Percentiles rank a stretch among this genome's conserved stretches.
Evolutionary conservation across 1,139 yeast species (phyloP).

Genomic region (Yamadazyma blattariae): DNA sequence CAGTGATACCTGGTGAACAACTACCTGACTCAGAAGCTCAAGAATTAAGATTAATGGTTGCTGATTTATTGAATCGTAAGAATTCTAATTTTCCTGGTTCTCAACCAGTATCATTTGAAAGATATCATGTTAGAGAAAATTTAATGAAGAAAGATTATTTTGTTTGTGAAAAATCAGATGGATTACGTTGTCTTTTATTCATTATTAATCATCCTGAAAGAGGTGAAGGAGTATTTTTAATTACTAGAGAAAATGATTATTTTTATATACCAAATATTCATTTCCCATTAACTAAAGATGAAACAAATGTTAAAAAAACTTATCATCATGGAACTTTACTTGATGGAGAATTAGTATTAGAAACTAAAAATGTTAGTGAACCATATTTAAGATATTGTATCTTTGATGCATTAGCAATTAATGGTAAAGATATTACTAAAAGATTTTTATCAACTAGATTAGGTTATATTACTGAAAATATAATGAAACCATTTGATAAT

Average conservation of each 20-base stretch:
- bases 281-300: slow-evolving; percentile 59
- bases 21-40: slow-evolving; percentile 71
- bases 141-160: slow-evolving; percentile 62
- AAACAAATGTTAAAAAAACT: slow-evolving; percentile 44
- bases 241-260: slow-evolving; percentile 87
- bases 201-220: slow-evolving; percentile 68
- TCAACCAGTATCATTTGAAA: slow-evolving; percentile 90
- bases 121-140: slow-evolving; percentile 64
- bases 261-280: slow-evolving; percentile 79
- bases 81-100: slow-evolving; percentile 73
- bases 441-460: slow-evolving; percentile 76
- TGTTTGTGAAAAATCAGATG: slow-evolving; percentile 97
- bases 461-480: slow-evolving; percentile 81
- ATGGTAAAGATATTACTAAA: slow-evolving; percentile 66
- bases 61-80: slow-evolving; percentile 59
- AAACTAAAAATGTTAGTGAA: slow-evolving; percentile 47
- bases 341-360: slow-evolving; percentile 85
- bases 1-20: slow-evolving; percentile 78
- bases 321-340: slow-evolving; percentile 84
- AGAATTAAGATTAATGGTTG: slow-evolving; percentile 67
- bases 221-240: slow-evolving; percentile 69
- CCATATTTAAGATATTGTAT: slow-evolving; percentile 68
- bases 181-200: slow-evolving; percentile 74
- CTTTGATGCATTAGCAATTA: slow-evolving; percentile 87
- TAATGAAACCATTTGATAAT: slow-evolving; percentile 77